These are phyloP conservation scores for Heimioporus retisporus DNA, from an alignment of 1,284 basidiomycete species.

Conservation along the genomic window DNA sequence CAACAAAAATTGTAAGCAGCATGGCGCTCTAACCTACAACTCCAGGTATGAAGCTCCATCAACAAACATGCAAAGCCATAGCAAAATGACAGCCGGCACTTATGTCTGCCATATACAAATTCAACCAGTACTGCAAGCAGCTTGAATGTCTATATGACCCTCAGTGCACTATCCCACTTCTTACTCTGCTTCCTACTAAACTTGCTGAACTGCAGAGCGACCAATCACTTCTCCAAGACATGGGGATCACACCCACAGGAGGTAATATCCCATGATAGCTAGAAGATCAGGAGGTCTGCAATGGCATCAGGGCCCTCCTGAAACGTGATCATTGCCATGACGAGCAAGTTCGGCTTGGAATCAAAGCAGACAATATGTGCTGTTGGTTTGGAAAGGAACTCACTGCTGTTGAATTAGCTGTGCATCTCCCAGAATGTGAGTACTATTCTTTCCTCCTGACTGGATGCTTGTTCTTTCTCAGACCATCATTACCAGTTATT, in stretches of 20 bases:
- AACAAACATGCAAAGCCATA: slow-evolving; percentile 16
- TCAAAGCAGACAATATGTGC: background rate
- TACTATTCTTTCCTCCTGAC: too few species aligned
- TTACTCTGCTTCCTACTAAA: too few species aligned
- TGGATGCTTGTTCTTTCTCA: too few species aligned
- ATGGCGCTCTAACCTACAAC: too few species aligned
- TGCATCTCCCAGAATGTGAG: background rate
- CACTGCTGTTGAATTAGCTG: slow-evolving; percentile 1
- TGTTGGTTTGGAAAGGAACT: slow-evolving; percentile 1
- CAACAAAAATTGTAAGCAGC: too few species aligned
- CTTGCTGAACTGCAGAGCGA: too few species aligned
- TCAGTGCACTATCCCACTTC: too few species aligned
- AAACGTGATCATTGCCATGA: background rate
- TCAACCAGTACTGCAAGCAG: slow-evolving; percentile 8
- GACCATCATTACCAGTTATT: too few species aligned
- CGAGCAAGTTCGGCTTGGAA: slow-evolving; percentile 6
- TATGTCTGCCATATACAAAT: slow-evolving; percentile 18
- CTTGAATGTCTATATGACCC: too few species aligned
- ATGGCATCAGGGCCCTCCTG: background rate
- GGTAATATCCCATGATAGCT: background rate
- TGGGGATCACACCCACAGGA: background rate
- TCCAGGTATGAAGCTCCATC: slow-evolving; percentile 15
- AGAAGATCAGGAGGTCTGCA: background rate
- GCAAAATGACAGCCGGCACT: slow-evolving; percentile 12
- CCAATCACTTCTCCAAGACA: background rate